Evolutionary conservation across 495 filamentous ascomycete species (phyloP), one percentile per base, ranked within the genome.

Genomic region (Talaromyces thailandensis): DNA sequence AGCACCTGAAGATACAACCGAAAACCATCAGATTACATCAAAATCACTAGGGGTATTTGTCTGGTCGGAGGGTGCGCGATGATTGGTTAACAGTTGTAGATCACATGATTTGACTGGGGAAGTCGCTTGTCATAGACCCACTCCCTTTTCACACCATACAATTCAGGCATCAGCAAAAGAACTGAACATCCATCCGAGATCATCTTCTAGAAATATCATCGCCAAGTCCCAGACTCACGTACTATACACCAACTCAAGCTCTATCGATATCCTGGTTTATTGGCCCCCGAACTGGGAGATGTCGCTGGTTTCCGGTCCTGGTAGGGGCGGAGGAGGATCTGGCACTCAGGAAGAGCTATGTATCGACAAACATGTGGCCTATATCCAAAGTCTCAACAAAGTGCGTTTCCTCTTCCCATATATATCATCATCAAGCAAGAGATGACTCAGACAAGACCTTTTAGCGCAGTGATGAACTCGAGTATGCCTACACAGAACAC

Each of bases 401-500:
- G 89, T 91, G 75, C 73, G 82, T 80, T 60, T 26, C 1, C 63
- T 68, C 56, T 67, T 68, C 60, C 69, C 64, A 65, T 55, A 45
- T 3, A 0, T 18, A n/a, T 5, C 1, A 4, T 4, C 2, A 31
- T 45, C 40, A 6, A 45, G 16, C 40, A 18, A 5, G 4, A 45
- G 11, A 12, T 23, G n/a, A 21, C 18, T 21, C 21, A 48, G 43
- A 18, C 7, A 6, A 55, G 63, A 63, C 64, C 67, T 56, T 68
- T 66, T 77, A 91, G 87, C 82, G 88, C 65, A 90, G 88, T 76
- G 92, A 97, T 76, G 91, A 96, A 70, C 85, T 96, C 63, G 92
- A 97, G 71, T 98, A 98, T 76, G 96, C 92, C 87, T 82, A 97
- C 65, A 98, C 95, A 6, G 92, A 97, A 74, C 94, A 98, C 69